Evolutionary conservation across 2,329 filamentous ascomycete genomes (phyloP).

Genomic region (Botryotinia calthae): DNA sequence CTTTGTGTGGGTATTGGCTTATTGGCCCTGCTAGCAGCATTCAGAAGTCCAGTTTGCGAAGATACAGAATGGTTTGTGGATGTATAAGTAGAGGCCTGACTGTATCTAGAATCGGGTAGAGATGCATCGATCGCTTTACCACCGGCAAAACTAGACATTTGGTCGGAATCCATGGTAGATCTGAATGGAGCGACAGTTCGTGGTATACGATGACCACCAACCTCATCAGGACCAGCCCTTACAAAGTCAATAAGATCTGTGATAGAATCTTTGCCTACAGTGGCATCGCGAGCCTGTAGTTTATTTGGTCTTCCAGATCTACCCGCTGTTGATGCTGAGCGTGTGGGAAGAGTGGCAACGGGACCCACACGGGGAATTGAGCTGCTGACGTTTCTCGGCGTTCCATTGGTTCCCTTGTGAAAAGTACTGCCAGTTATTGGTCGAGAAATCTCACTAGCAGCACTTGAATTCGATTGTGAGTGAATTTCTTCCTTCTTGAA

Average conservation of each 20-base stretch:
- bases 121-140: slow-evolving; percentile 57
- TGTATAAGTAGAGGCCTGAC: slow-evolving; percentile 40
- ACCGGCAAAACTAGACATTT: slow-evolving; percentile 56
- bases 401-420: slow-evolving; percentile 36
- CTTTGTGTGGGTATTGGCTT: slow-evolving; percentile 34
- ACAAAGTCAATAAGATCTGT: slow-evolving; percentile 96
- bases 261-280: slow-evolving; percentile 61
- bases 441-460: background rate
- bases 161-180: slow-evolving; percentile 81
- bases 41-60: slow-evolving; percentile 69
- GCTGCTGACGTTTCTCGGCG: slow-evolving; percentile 33
- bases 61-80: slow-evolving; percentile 45
- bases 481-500: slow-evolving; percentile 26
- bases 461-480: slow-evolving; percentile 31
- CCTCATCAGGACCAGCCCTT: slow-evolving; percentile 68
- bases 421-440: slow-evolving; percentile 12
- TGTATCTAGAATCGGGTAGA: slow-evolving; percentile 54
- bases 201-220: slow-evolving; percentile 69
- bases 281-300: slow-evolving; percentile 70
- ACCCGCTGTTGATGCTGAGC: slow-evolving; percentile 40
- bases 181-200: slow-evolving; percentile 82
- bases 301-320: slow-evolving; percentile 51
- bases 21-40: slow-evolving; percentile 39
- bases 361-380: slow-evolving; percentile 25
- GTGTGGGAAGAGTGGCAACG: slow-evolving; percentile 28